Conservation (phyloP, 352 stramenopile genomes). For the Globisporangium viniferum region DNA sequence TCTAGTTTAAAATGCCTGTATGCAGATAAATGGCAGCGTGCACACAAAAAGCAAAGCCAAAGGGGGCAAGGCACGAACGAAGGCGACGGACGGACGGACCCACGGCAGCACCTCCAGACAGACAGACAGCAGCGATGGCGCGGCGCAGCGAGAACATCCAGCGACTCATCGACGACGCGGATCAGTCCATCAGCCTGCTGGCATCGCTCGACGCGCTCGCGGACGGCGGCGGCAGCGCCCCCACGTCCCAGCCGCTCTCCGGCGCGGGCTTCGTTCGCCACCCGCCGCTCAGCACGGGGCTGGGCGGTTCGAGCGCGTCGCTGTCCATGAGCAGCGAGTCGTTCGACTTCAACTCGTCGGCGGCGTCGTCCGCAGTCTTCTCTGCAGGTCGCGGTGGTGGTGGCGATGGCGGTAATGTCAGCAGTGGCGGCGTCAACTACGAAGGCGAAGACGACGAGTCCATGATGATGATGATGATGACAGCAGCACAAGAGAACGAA, state of each 20-base stretch:
- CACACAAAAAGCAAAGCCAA: background rate
- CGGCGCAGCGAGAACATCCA: slow-evolving; percentile 54
- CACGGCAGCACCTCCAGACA: background rate
- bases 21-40: background rate
- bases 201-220: slow-evolving; percentile 44
- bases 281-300: slow-evolving; percentile 12
- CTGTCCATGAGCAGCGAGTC: slow-evolving; percentile 24
- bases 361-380: slow-evolving; percentile 11
- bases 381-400: background rate
- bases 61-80: background rate
- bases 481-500: background rate
- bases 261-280: slow-evolving; percentile 1
- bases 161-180: slow-evolving; percentile 74
- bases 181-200: slow-evolving; percentile 65
- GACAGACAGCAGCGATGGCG: slow-evolving; percentile 12
- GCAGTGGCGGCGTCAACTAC: background rate
- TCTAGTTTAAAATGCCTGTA: background rate
- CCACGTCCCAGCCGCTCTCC: background rate
- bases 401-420: background rate
- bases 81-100: no score
- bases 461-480: slow-evolving; percentile 1
- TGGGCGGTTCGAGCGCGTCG: slow-evolving; percentile 15
- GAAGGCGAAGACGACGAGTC: slow-evolving; percentile 21
- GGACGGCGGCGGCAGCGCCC: background rate
- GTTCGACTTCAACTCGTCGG: slow-evolving; percentile 34